Percentiles rank a stretch among this genome's conserved stretches.
phyloP scores from a whole-genome alignment of 2,329 filamentous ascomycete genomes.

The Aureobasidium sp. region DNA sequence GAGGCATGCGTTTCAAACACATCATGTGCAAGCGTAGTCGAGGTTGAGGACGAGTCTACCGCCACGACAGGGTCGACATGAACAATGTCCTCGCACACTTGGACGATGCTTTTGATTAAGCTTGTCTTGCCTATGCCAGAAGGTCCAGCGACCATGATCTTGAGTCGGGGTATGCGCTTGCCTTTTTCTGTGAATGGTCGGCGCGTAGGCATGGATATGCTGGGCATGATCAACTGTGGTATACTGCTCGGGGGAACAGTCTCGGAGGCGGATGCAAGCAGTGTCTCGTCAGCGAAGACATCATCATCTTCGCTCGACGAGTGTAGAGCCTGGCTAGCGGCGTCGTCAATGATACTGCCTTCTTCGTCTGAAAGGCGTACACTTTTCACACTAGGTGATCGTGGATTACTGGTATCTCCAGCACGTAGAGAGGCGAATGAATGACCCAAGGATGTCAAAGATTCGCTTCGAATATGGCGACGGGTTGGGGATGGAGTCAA shows the following conservation, averaged over 20 bases:
- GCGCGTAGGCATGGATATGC: constrained; percentile 80
- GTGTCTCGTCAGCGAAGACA: constrained; percentile 36
- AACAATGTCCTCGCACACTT: constrained; percentile 83
- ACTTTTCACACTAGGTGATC: constrained; percentile 53
- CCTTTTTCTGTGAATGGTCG: constrained; percentile 86
- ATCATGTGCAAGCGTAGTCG: constrained; percentile 15
- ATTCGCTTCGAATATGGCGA: constrained; percentile 24
- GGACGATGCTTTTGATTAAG: constrained; percentile 79
- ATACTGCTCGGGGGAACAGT: constrained; percentile 29
- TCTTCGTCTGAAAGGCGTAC: constrained; percentile 53
- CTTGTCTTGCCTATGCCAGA: constrained; percentile 81
- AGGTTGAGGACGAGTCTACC: constrained; percentile 6
- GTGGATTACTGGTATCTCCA: constrained; percentile 51
- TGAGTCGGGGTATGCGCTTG: constrained; percentile 75
- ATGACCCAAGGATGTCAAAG: constrained; percentile 28
- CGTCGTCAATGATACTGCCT: constrained; percentile 46
- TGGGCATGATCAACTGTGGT: constrained; percentile 95
- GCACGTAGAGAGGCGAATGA: constrained; percentile 43
- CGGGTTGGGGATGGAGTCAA: constrained; percentile 23
- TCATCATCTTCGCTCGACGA: constrained; percentile 51
- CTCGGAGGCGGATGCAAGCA: constrained; percentile 22
- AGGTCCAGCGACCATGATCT: constrained; percentile 78
- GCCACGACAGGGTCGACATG: constrained; percentile 63
- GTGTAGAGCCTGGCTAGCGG: constrained; percentile 48
- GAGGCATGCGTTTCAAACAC: constrained; percentile 40